Percentiles rank a stretch among this genome's conserved stretches.
These are phyloP conservation scores for Nigrospora oryzae DNA, from an alignment of 2,329 filamentous ascomycete genomes.

Conservation along the genomic window DNA sequence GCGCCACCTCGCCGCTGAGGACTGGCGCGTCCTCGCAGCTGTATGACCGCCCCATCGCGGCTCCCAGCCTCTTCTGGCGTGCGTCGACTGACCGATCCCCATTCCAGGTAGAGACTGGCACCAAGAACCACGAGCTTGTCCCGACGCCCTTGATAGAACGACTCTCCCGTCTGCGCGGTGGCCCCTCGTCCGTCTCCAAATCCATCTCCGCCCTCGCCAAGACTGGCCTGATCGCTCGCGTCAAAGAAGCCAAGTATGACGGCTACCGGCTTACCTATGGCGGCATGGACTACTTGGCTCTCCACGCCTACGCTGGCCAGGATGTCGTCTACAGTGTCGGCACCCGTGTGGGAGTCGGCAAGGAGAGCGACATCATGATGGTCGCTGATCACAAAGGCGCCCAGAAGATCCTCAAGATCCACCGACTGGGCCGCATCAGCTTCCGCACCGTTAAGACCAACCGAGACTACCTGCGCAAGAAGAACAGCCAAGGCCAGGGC, in stretches of 20 bases:
- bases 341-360: constrained; percentile 89
- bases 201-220: constrained; percentile 90
- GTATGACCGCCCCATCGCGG: constrained; percentile 41
- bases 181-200: constrained; percentile 70
- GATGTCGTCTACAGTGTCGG: constrained; percentile 85
- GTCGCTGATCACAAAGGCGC: constrained; percentile 72
- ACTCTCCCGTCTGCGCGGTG: constrained; percentile 71
- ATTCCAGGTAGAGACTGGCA: constrained; percentile 78
- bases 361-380: constrained; percentile 95
- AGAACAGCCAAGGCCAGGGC: constrained; percentile 41
- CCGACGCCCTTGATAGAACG: constrained; percentile 83
- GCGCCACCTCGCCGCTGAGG: constrained; percentile 84
- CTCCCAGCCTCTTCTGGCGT: constrained; percentile 8
- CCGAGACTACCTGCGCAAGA: constrained; percentile 83
- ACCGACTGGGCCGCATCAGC: constrained; percentile 88
- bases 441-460: constrained; percentile 96
- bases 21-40: constrained; percentile 91
- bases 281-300: constrained; percentile 92
- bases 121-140: constrained; percentile 94
- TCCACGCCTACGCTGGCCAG: constrained; percentile 78
- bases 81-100: constrained; percentile 19
- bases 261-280: constrained; percentile 96
- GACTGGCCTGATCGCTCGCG: constrained; percentile 78
- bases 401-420: constrained; percentile 88
- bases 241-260: constrained; percentile 96